Percentiles rank a stretch among this genome's conserved stretches.
phyloP scores from a whole-genome alignment of 768 basidiomycete genomes.

The Steccherinum ochraceum region DNA sequence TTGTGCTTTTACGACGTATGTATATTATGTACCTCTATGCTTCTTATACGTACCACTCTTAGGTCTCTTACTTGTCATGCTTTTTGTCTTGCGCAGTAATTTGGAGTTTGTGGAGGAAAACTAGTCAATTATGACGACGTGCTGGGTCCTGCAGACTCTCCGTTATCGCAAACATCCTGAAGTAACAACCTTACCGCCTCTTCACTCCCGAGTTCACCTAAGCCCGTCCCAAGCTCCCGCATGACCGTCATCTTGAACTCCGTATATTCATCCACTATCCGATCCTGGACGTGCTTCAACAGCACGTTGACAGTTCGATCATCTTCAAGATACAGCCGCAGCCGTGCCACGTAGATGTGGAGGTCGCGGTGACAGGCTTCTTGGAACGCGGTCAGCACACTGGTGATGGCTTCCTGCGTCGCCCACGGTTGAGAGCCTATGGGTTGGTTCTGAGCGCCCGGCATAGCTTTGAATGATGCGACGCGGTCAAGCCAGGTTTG shows the following conservation, averaged over 20 bases:
- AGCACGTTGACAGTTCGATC: conserved; percentile 73
- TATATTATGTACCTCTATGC: neutral
- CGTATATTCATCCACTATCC: conserved; percentile 69
- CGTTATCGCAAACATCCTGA: conserved; percentile 9
- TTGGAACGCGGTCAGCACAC: conserved; percentile 7
- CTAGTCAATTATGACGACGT: neutral
- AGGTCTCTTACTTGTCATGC: too few relatives aligned
- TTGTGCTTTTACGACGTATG: too few relatives aligned
- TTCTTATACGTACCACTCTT: neutral
- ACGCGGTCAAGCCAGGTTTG: conserved; percentile 58
- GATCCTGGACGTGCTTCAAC: conserved; percentile 68
- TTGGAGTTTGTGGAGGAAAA: too few relatives aligned
- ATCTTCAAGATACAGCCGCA: conserved; percentile 78
- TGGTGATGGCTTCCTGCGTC: conserved; percentile 35
- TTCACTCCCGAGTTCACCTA: conserved; percentile 12
- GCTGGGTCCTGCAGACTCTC: neutral
- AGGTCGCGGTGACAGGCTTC: conserved; percentile 39
- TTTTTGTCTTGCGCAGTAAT: too few relatives aligned
- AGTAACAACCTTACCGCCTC: conserved; percentile 14
- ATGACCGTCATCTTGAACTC: conserved; percentile 43
- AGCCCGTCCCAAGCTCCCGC: conserved; percentile 7
- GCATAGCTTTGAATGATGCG: conserved; percentile 2
- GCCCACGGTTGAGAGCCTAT: conserved; percentile 43
- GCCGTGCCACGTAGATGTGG: conserved; percentile 44
- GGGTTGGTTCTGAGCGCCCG: conserved; percentile 11